These are phyloP conservation scores for Candida cerambycidarum DNA, from an alignment of 805 yeast genomes.

Conservation along the genomic window DNA sequence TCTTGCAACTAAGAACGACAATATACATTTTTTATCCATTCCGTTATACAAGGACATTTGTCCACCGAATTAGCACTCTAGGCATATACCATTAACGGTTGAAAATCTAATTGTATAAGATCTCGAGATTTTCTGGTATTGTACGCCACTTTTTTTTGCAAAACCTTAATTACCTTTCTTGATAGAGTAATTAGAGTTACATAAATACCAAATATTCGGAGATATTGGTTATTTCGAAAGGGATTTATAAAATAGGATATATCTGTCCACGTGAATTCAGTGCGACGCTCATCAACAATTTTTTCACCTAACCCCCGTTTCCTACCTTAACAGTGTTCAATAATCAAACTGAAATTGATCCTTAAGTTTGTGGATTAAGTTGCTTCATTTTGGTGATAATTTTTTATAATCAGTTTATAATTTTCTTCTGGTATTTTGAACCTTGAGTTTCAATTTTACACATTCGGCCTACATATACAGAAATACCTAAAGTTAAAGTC, in stretches of 20 bases:
- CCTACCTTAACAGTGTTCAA: not conserved
- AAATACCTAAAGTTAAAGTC: no score
- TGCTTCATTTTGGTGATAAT: no score
- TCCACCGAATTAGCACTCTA: slow-evolving; percentile 1
- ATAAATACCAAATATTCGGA: no score
- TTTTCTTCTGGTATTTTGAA: no score
- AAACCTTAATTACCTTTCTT: not conserved
- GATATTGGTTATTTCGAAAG: no score
- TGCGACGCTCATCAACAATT: slow-evolving; percentile 7
- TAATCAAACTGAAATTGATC: not conserved
- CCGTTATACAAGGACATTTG: slow-evolving; percentile 1
- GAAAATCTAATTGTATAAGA: not conserved
- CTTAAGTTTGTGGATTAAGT: no score
- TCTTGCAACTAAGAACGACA: slow-evolving; percentile 1
- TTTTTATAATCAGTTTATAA: no score
- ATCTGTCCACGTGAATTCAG: slow-evolving; percentile 7
- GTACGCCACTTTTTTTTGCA: not conserved
- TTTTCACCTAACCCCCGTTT: slow-evolving; percentile 7
- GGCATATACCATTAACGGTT: not conserved
- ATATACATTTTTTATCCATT: not conserved
- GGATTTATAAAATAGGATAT: no score
- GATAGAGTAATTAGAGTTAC: not conserved
- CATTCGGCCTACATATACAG: no score
- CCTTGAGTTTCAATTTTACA: no score
- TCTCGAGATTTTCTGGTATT: not conserved